A percentile compares a stretch with the other conserved stretches of the same genome.
Evolutionary conservation across 2,329 filamentous ascomycete species (phyloP).

Genomic region (Neofusicoccum umdonicola): DNA sequence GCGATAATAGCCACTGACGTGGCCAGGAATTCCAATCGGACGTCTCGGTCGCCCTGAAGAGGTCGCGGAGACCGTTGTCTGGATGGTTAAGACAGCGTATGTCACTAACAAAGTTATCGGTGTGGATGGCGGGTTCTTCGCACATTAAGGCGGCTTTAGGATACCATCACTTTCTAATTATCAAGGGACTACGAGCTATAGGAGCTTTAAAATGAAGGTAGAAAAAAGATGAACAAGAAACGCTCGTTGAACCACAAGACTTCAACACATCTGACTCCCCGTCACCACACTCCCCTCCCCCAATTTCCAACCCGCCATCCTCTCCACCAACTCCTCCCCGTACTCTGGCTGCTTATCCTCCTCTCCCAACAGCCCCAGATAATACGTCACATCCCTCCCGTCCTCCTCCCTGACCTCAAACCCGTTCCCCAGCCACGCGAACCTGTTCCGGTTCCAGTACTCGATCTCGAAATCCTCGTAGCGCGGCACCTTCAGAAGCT

Average conservation of each 20-base stretch:
- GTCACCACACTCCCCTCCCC: background rate
- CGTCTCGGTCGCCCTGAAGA: conserved; percentile 46
- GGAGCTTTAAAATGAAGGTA: too few relatives aligned
- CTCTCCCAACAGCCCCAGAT: conserved; percentile 41
- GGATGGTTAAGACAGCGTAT: conserved; percentile 48
- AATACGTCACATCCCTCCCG: conserved; percentile 48
- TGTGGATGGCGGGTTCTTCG: conserved; percentile 27
- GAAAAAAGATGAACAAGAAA: too few relatives aligned
- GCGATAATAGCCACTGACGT: background rate
- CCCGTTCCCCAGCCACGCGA: conserved; percentile 44
- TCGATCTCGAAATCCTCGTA: conserved; percentile 45
- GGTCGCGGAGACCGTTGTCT: conserved; percentile 47
- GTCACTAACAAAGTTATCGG: conserved; percentile 44
- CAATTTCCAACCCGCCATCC: conserved; percentile 34
- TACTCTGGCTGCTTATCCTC: conserved; percentile 42
- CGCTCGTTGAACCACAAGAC: background rate
- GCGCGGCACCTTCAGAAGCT: conserved; percentile 35
- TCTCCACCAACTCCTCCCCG: conserved; percentile 38
- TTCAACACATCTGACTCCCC: conserved; percentile 1
- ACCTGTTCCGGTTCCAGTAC: conserved; percentile 40
- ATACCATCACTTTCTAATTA: background rate
- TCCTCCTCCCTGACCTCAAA: conserved; percentile 47
- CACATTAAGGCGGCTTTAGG: conserved; percentile 19
- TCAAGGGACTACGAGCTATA: too few relatives aligned
- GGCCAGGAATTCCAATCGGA: conserved; percentile 43